phyloP scores from a whole-genome alignment of 768 basidiomycete species.

The Panellus pusillus region DNA sequence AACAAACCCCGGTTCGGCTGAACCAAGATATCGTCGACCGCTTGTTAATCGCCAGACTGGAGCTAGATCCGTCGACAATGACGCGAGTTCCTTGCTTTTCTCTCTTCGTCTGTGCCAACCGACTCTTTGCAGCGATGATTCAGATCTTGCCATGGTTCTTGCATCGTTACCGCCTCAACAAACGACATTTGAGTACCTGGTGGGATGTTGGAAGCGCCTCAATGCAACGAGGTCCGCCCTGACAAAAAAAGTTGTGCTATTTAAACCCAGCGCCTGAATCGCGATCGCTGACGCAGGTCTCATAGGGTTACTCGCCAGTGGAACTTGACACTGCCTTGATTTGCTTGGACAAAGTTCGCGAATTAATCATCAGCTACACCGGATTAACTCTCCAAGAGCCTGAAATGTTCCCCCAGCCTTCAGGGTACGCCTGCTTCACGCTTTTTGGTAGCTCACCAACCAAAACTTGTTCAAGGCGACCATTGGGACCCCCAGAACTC shows the following conservation, averaged over 20 bases:
- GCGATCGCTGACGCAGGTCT: not conserved
- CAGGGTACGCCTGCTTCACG: conserved; percentile 48
- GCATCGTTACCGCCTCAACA: conserved; percentile 76
- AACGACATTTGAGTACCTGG: conserved; percentile 87
- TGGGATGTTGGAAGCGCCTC: conserved; percentile 90
- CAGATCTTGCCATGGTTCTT: conserved; percentile 71
- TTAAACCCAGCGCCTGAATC: not conserved
- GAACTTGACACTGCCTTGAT: conserved; percentile 61
- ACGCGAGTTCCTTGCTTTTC: conserved; percentile 46
- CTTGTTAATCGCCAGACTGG: conserved; percentile 80
- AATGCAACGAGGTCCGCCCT: conserved; percentile 54
- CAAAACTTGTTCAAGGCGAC: conserved; percentile 45
- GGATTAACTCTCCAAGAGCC: conserved; percentile 90
- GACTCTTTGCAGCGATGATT: conserved; percentile 53
- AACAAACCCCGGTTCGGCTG: conserved; percentile 42
- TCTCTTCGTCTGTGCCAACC: conserved; percentile 7
- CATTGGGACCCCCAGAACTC: conserved; percentile 77
- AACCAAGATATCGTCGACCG: conserved; percentile 68
- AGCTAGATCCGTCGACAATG: conserved; percentile 72
- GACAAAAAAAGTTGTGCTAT: conserved; percentile 58
- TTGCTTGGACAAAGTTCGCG: conserved; percentile 75
- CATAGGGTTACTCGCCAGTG: conserved; percentile 58
- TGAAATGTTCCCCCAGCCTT: conserved; percentile 91
- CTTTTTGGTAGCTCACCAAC: not conserved
- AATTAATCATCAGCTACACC: conserved; percentile 83